A percentile compares a stretch with the other conserved stretches of the same genome.
These are phyloP conservation scores for Usnea hakonensis DNA, from an alignment of 495 filamentous ascomycete genomes.

Conservation along the genomic window DNA sequence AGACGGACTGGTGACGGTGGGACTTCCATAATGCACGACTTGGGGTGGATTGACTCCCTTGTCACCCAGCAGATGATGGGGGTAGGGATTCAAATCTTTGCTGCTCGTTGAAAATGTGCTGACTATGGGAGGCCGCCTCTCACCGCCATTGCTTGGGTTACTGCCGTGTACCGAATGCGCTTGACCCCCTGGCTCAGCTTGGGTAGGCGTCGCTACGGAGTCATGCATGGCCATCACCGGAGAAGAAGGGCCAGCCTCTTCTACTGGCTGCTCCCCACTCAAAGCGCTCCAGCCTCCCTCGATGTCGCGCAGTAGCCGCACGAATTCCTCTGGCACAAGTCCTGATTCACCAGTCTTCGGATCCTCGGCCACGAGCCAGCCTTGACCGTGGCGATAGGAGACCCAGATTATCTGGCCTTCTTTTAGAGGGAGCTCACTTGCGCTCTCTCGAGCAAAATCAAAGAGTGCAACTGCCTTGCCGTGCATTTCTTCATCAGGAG, in stretches of 20 bases:
- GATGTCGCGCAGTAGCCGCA: constrained; percentile 85
- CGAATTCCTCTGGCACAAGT: constrained; percentile 93
- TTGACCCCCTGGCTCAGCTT: constrained; percentile 38
- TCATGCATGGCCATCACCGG: constrained; percentile 15
- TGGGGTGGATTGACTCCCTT: constrained; percentile 54
- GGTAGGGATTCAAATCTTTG: constrained; percentile 65
- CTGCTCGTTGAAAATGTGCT: constrained; percentile 71
- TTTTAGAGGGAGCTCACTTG: constrained; percentile 85
- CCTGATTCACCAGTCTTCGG: constrained; percentile 85
- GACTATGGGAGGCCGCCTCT: constrained; percentile 55
- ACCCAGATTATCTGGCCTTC: constrained; percentile 97
- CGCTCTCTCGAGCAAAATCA: constrained; percentile 89
- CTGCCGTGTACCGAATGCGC: constrained; percentile 33
- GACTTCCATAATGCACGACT: constrained; percentile 56
- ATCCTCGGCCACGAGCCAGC: constrained; percentile 95
- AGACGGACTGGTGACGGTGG: constrained; percentile 33
- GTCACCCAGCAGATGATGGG: constrained; percentile 51
- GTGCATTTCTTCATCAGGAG: constrained; percentile 95
- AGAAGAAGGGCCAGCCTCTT: constrained; percentile 15
- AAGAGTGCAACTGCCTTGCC: constrained; percentile 94
- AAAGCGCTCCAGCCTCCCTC: constrained; percentile 55
- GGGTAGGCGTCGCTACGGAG: constrained; percentile 46
- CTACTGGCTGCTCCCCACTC: constrained; percentile 28
- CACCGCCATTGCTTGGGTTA: constrained; percentile 31
- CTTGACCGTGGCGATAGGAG: constrained; percentile 89